Evolutionary conservation across 2,329 filamentous ascomycete species (phyloP).

Genomic region (Penicillium frequentans): DNA sequence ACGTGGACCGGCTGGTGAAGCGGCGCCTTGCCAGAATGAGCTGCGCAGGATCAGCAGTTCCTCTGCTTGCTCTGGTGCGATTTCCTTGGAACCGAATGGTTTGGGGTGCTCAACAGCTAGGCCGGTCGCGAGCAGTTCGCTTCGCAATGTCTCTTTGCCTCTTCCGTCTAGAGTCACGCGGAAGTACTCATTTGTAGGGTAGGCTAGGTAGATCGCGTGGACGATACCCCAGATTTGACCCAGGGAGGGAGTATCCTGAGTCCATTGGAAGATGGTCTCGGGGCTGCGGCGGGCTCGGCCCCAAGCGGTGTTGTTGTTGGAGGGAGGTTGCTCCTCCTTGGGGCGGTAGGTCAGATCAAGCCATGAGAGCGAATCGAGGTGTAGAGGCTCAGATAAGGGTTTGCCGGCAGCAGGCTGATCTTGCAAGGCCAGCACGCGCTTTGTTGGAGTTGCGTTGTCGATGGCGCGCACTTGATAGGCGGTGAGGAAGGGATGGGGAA

Average conservation of each 20-base stretch:
- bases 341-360: constrained; percentile 31
- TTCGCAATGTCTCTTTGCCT: constrained; percentile 34
- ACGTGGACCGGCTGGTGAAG: constrained; percentile 65
- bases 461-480: constrained; percentile 40
- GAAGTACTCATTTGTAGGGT: constrained; percentile 48
- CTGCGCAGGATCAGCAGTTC: constrained; percentile 53
- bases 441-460: constrained; percentile 26
- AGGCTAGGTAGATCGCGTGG: constrained; percentile 46
- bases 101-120: constrained; percentile 26
- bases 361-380: constrained; percentile 41
- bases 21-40: constrained; percentile 70
- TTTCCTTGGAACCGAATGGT: constrained; percentile 21
- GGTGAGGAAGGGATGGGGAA: constrained; percentile 50
- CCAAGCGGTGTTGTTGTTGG: constrained; percentile 36
- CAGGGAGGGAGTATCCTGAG: constrained; percentile 36
- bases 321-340: constrained; percentile 16
- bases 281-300: constrained; percentile 48
- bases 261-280: constrained; percentile 45
- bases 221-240: constrained; percentile 50
- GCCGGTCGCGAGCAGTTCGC: constrained; percentile 41
- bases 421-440: constrained; percentile 36
- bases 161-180: constrained; percentile 42
- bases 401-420: constrained; percentile 29
- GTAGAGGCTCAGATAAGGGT: constrained; percentile 38
- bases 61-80: constrained; percentile 17